Conservation (phyloP, 306 rosid species). For the Cucumis cinereus region DNA sequence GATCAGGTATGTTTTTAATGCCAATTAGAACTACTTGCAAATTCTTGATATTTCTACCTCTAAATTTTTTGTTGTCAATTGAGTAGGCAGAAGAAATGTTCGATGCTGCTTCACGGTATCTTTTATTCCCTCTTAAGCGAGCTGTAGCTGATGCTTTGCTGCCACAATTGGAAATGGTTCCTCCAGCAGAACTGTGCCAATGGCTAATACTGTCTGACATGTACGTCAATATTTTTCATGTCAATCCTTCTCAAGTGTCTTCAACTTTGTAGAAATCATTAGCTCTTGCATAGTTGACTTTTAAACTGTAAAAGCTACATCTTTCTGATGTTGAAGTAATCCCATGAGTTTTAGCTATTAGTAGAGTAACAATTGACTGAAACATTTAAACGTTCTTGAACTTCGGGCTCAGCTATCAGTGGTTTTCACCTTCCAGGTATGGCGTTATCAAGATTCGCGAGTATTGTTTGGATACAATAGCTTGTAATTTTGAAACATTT, state of each 20-base stretch:
- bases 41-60: neutral
- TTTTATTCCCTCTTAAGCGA: conserved; percentile 84
- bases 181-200: conserved; percentile 80
- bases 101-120: conserved; percentile 85
- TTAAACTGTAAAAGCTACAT: neutral
- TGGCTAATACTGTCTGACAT: conserved; percentile 82
- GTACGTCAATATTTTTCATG: conserved; percentile 30
- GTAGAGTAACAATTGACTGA: neutral
- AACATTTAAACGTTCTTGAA: neutral
- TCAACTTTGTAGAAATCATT: neutral
- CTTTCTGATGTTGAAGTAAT: neutral
- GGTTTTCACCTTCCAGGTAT: conserved; percentile 33
- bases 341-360: neutral
- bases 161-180: conserved; percentile 67
- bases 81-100: conserved; percentile 82
- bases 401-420: neutral
- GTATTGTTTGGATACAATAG: conserved; percentile 68
- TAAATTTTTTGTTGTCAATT: conserved; percentile 8
- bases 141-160: conserved; percentile 79
- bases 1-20: conserved; percentile 46
- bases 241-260: neutral
- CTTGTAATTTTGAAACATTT: conserved; percentile 80
- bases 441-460: conserved; percentile 80
- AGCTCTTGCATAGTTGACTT: neutral
- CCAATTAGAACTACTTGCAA: conserved; percentile 1